Conservation (phyloP, 1,284 basidiomycete species). For the Mycena sp. region DNA sequence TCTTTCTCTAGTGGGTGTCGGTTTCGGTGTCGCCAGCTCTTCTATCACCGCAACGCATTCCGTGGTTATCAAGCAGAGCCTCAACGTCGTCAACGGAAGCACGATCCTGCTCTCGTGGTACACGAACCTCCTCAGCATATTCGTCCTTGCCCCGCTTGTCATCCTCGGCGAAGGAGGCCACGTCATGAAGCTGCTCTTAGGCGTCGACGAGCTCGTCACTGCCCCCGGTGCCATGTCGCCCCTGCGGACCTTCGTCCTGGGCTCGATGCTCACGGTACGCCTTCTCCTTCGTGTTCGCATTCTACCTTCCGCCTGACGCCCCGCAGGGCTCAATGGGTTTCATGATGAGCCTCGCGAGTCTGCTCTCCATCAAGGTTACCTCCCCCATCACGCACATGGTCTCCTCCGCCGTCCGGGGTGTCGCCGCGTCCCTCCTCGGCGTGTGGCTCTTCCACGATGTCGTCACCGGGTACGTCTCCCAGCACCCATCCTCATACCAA, state of each 20-base stretch:
- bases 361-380: conserved; percentile 90
- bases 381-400: conserved; percentile 94
- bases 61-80: conserved; percentile 85
- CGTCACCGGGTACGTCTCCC: conserved; percentile 70
- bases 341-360: conserved; percentile 89
- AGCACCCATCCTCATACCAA: neutral
- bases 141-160: conserved; percentile 72
- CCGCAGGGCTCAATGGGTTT: conserved; percentile 82
- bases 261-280: conserved; percentile 79
- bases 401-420: conserved; percentile 86
- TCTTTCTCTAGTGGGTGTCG: conserved; percentile 70
- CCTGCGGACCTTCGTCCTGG: conserved; percentile 77
- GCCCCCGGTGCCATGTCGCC: conserved; percentile 53
- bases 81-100: conserved; percentile 80
- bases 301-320: neutral
- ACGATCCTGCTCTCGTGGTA: conserved; percentile 88
- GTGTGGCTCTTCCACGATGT: conserved; percentile 80
- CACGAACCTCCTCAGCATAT: conserved; percentile 78
- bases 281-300: neutral
- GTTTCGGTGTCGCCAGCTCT: conserved; percentile 81
- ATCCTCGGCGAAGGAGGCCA: conserved; percentile 72
- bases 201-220: conserved; percentile 46
- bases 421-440: conserved; percentile 80
- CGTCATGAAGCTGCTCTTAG: conserved; percentile 66
- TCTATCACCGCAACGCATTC: conserved; percentile 84